phyloP scores from a whole-genome alignment of 2,329 filamentous ascomycete genomes.

The Colletotrichum endophyticum region DNA sequence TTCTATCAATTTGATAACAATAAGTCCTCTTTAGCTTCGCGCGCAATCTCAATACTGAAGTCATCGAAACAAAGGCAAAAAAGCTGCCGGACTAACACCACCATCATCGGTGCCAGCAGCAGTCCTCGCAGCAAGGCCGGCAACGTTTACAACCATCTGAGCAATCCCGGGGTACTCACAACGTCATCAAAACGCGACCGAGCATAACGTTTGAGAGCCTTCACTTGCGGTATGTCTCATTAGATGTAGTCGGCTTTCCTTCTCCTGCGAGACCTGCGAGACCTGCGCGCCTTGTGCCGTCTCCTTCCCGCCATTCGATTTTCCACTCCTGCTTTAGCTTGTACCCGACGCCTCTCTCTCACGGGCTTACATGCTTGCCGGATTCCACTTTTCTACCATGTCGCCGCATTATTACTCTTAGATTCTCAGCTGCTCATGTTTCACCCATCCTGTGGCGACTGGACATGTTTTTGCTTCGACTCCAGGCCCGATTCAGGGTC shows the following conservation, averaged over 20 bases:
- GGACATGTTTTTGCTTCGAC: neutral
- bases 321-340: neutral
- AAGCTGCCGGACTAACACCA: neutral
- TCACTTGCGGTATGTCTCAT: neutral
- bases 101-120: neutral
- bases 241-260: neutral
- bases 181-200: neutral
- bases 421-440: neutral
- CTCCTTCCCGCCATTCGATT: neutral
- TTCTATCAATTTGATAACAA: neutral
- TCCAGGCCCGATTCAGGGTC: neutral
- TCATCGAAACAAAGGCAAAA: neutral
- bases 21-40: neutral
- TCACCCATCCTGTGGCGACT: neutral
- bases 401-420: neutral
- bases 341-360: neutral
- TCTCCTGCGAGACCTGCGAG: neutral
- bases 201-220: neutral
- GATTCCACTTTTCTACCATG: neutral
- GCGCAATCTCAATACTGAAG: neutral
- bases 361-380: neutral
- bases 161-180: neutral
- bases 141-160: neutral
- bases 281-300: neutral
- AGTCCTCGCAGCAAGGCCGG: neutral